Base-by-base conservation (phyloP, 495 filamentous ascomycete genomes). In the Aspergillus egyptiacus region DNA sequence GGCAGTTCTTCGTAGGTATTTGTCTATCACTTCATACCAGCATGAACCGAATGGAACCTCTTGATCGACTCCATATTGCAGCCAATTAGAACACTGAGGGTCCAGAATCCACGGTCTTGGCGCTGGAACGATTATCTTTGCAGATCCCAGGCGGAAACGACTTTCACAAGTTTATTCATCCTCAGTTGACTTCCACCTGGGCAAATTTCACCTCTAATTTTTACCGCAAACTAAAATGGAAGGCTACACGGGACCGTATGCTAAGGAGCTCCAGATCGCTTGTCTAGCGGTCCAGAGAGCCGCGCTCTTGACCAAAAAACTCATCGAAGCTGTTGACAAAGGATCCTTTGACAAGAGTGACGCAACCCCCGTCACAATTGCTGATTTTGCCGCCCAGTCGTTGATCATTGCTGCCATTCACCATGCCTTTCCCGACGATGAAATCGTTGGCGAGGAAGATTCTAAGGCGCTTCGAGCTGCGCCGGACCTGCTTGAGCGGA, bases 351-450 rank as follows among this genome's bases (percentile, higher is more conserved):
- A 73, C 55, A 86, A 86, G 56, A 71, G 67, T 46, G 81, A 86
- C 53, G 62, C 71, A 6, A 78, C 72, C 20, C 80, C 80, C 6
- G 81, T 85, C 22, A 85, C 82, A 2, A 72, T 84, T n/a, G 81
- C 78, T 57, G 82, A 86, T 54, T 84, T 84, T 55, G 81, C 78
- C 44, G 76, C 82, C 32, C 82, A 86, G 59, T 78, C 81, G 15
- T 64, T 84, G 3, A 73, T 86, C 19, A 78, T 81, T 36, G 67
- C 67, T 27, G 76, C 76, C 0, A 60, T 86, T 24, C 67, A 74
- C 49, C 40, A 61, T 35, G 63, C 62, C 33, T 85, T 84, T 50
- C 81, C 82, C 2, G 32, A 61, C 17, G 78, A 84, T 54, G 63
- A 64, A 18, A 75, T 86, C 52, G 76, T 86, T 30, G 71, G 80